These are phyloP conservation scores for Coelastrella sp. DNA, from an alignment of 139 green algal genomes.

Conservation along the genomic window DNA sequence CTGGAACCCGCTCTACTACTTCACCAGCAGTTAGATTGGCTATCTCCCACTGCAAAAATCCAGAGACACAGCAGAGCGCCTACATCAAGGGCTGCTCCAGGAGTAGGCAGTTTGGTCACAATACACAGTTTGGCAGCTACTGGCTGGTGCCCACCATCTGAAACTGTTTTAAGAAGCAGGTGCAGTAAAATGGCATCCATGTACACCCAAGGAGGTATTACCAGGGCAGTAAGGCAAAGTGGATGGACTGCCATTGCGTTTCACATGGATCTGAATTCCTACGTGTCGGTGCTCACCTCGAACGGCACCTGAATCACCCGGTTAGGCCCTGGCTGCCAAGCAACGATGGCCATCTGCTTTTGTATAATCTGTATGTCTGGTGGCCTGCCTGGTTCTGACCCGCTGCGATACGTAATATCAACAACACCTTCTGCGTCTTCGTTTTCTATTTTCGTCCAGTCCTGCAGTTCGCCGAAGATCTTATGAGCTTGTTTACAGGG, in stretches of 20 bases:
- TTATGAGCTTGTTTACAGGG: neutral
- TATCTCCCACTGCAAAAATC: conserved; percentile 71
- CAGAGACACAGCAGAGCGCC: neutral
- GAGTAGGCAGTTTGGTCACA: neutral
- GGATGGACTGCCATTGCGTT: no score
- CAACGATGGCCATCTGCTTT: conserved; percentile 95
- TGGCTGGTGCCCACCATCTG: no score
- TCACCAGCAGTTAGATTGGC: conserved; percentile 57
- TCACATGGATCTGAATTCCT: no score
- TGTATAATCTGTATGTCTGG: conserved; percentile 89
- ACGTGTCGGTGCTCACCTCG: conserved; percentile 76
- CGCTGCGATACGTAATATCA: conserved; percentile 80
- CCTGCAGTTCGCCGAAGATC: conserved; percentile 62
- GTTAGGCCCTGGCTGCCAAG: conserved; percentile 94
- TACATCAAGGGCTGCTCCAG: neutral
- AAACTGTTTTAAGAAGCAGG: no score
- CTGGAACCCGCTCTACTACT: conserved; percentile 63
- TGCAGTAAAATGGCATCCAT: no score
- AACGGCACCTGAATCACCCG: conserved; percentile 82
- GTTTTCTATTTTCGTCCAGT: conserved; percentile 88
- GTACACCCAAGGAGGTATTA: no score
- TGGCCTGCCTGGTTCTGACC: conserved; percentile 74
- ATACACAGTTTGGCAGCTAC: no score
- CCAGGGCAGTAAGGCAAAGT: no score
- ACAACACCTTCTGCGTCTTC: conserved; percentile 85